Evolutionary conservation across 73 alveolate genomes (phyloP).

Genomic region (Symbiodinium natans): DNA sequence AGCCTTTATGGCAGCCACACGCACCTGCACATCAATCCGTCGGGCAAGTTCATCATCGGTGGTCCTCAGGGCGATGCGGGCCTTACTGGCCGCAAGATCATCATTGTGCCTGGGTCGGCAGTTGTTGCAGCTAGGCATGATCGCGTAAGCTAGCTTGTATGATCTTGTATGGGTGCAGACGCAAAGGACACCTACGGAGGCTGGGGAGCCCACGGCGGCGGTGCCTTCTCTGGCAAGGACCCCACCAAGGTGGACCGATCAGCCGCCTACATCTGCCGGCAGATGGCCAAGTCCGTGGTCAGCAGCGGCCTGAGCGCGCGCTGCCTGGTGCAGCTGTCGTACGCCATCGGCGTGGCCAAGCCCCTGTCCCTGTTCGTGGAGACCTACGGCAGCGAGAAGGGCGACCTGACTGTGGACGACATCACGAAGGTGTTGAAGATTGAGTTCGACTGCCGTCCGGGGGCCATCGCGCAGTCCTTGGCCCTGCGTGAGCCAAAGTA

Average conservation of each 20-base stretch:
- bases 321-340: constrained; percentile 97
- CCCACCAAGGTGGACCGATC: constrained; percentile 99
- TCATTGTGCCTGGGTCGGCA: constrained; percentile 85
- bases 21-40: constrained; percentile 97
- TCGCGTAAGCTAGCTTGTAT: too few species aligned
- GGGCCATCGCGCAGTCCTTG: background rate
- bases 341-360: constrained; percentile 97
- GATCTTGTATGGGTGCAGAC: too few species aligned
- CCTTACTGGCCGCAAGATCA: constrained; percentile 97
- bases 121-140: background rate
- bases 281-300: constrained; percentile 98
- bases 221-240: constrained; percentile 99
- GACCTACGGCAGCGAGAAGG: constrained; percentile 96
- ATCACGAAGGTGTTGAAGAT: constrained; percentile 91
- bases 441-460: background rate
- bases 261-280: constrained; percentile 99
- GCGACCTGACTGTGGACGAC: constrained; percentile 96
- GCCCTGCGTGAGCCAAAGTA: background rate
- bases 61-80: constrained; percentile 99
- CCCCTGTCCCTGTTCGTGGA: constrained; percentile 97
- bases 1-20: constrained; percentile 95
- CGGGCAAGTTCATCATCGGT: constrained; percentile 98
- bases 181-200: constrained; percentile 98
- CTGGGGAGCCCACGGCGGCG: constrained; percentile 99
- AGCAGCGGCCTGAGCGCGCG: constrained; percentile 97